Percentiles rank a stretch among this genome's conserved stretches.
Evolutionary conservation across 2,329 filamentous ascomycete species (phyloP).

Genomic region (Elsinoe necatrix): DNA sequence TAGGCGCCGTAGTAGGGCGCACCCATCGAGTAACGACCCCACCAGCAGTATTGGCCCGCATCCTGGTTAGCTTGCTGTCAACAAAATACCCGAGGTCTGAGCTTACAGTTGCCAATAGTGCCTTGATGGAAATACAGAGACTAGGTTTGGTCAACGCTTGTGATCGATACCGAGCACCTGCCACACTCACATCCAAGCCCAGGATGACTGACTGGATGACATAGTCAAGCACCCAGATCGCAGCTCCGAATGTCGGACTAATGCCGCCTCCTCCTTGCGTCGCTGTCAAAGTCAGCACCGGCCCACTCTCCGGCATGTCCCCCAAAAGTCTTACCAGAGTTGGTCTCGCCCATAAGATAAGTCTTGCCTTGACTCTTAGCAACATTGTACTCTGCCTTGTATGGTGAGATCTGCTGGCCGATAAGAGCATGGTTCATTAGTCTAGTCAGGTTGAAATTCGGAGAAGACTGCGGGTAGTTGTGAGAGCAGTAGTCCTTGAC

Average conservation of each 20-base stretch:
- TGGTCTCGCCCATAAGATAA: slow-evolving; percentile 26
- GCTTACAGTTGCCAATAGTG: slow-evolving; percentile 22
- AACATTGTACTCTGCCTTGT: slow-evolving; percentile 17
- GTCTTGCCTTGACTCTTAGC: slow-evolving; percentile 15
- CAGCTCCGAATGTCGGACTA: slow-evolving; percentile 23
- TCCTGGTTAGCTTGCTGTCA: slow-evolving; percentile 16
- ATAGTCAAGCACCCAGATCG: slow-evolving; percentile 25
- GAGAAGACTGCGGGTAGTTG: slow-evolving; percentile 39
- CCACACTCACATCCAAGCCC: slow-evolving; percentile 18
- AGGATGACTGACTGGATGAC: slow-evolving; percentile 21
- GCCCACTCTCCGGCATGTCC: neutral
- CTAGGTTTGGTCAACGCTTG: neutral
- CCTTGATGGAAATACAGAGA: slow-evolving; percentile 22
- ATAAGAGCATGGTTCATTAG: slow-evolving; percentile 19
- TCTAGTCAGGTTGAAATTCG: slow-evolving; percentile 17
- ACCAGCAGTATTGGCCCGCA: slow-evolving; percentile 9
- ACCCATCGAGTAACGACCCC: slow-evolving; percentile 10
- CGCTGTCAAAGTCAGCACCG: slow-evolving; percentile 14
- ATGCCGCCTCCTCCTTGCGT: slow-evolving; percentile 22
- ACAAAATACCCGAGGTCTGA: slow-evolving; percentile 10
- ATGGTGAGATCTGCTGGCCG: slow-evolving; percentile 19
- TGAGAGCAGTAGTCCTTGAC: slow-evolving; percentile 26
- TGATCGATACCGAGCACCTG: neutral
- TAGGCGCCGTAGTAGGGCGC: slow-evolving; percentile 44
- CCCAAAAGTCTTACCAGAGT: slow-evolving; percentile 23